Evolutionary conservation across 1,284 basidiomycete species (phyloP).

Genomic region (Pseudozyma sp.): DNA sequence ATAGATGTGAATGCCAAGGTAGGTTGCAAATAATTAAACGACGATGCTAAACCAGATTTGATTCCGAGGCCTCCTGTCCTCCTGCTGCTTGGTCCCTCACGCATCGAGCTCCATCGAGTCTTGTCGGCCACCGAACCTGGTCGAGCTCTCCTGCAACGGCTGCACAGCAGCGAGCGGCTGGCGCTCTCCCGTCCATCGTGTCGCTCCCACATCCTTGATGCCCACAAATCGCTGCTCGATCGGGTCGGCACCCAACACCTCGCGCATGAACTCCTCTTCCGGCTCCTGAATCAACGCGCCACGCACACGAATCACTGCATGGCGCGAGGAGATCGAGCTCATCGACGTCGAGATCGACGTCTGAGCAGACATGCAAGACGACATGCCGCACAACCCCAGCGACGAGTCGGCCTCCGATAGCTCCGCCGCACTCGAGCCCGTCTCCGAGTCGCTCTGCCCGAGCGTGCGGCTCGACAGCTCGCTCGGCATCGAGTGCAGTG

Average conservation of each 20-base stretch:
- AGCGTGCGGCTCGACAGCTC: conserved; percentile 33
- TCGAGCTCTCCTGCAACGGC: conserved; percentile 8
- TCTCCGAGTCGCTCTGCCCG: conserved; percentile 26
- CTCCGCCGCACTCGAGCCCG: conserved; percentile 29
- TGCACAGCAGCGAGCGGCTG: conserved; percentile 17
- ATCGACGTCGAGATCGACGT: conserved; percentile 35
- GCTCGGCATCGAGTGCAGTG: conserved; percentile 32
- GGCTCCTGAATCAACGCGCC: conserved; percentile 66
- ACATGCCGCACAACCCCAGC: conserved; percentile 37
- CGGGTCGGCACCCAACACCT: conserved; percentile 50
- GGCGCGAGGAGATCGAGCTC: conserved; percentile 20
- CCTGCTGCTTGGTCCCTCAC: neutral
- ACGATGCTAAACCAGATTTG: too few relatives aligned
- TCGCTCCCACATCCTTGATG: neutral
- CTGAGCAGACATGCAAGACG: conserved; percentile 17
- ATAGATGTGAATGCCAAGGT: too few relatives aligned
- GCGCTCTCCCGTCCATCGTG: conserved; percentile 9
- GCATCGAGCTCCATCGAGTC: conserved; percentile 34
- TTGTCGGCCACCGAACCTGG: neutral
- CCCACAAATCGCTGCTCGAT: conserved; percentile 11
- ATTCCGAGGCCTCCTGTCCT: neutral
- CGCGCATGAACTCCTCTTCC: conserved; percentile 59
- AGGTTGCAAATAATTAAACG: too few relatives aligned
- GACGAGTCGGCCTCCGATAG: conserved; percentile 27
- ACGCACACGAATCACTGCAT: conserved; percentile 51